Base-by-base conservation (phyloP, 2,329 filamentous ascomycete genomes). In the Aspergillus felis region DNA sequence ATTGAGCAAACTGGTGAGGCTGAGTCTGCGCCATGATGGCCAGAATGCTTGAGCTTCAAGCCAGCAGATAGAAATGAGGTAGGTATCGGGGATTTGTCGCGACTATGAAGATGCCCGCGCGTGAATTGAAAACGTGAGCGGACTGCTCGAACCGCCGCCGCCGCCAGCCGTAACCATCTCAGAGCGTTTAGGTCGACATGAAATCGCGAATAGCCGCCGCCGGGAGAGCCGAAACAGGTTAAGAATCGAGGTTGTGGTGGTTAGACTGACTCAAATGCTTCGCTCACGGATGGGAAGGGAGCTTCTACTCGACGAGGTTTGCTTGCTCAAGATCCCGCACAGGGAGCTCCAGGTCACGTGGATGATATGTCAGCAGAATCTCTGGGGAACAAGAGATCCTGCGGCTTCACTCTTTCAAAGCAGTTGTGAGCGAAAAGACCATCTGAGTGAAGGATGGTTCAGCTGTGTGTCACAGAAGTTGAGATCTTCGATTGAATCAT, bases 21-120 rank as follows among this genome's bases (percentile, higher is more conserved):
- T 85, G 83, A 53, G 83, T 82, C 70, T 87, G 85, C 67, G 85
- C 84, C 85, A 87, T 79, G 58, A 24, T 84, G 63, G 63, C 62
- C 54, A 42, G 24, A 54, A 48, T 57, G 48, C 56, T 20, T 46
- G 29, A 52, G 28, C 17, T 53, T 54, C 61, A 56, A 50, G 47
- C 61, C 55, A 53, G 47, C 57, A 52, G 56, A 59, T 46, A 58
- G 52, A 57, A 46, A 59, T 57, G 25, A 50, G 50, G 32, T 55
- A 57, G 62, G 55, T 69, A 66, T 58, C 62, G 59, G 14, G 58
- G 61, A 59, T 54, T 57, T 61, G 62, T 57, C 62, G 64, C 56
- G 64, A 58, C 57, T 59, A 58, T 62, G 54, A 50, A 60, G 55
- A 60, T 61, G 64, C 64, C 64, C 65, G 70, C 71, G 70, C 66